A percentile compares a stretch with the other conserved stretches of the same genome.
phyloP scores from a whole-genome alignment of 208 protist species.

The Trypanosoma congolense region DNA sequence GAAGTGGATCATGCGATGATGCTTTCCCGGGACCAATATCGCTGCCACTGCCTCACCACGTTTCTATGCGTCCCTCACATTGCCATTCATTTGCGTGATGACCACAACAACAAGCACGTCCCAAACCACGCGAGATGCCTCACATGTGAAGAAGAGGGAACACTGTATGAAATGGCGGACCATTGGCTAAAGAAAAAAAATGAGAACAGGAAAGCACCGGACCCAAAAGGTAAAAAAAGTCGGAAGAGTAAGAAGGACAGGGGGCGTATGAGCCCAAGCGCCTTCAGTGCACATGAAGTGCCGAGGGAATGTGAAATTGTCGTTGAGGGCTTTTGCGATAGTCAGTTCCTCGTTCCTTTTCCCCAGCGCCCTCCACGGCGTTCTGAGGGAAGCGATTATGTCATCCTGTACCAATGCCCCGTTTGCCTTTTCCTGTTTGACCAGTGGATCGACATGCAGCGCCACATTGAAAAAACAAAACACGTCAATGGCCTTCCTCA shows the following conservation, averaged over 20 bases:
- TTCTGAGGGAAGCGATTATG: constrained; percentile 21
- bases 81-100: constrained; percentile 47
- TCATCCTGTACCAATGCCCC: constrained; percentile 66
- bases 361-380: constrained; percentile 14
- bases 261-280: not conserved
- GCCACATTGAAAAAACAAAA: constrained; percentile 32
- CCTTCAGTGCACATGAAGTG: not conserved
- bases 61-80: constrained; percentile 53
- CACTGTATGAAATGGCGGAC: constrained; percentile 31
- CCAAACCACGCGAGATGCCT: constrained; percentile 32
- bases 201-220: not conserved
- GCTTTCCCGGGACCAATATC: constrained; percentile 48
- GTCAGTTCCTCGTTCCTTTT: constrained; percentile 19
- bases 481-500: constrained; percentile 35
- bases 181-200: constrained; percentile 23
- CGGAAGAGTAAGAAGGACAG: too few species aligned
- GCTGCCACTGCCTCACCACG: constrained; percentile 54
- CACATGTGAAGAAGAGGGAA: constrained; percentile 29
- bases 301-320: constrained; percentile 17
- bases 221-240: not conserved
- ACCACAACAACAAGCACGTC: constrained; percentile 43
- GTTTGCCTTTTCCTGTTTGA: constrained; percentile 55
- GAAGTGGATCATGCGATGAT: constrained; percentile 26
- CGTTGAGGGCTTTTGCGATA: constrained; percentile 18
- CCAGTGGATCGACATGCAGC: constrained; percentile 35